Evolutionary conservation across 139 green algal genomes (phyloP).

Genomic region (Coelastrella sp.): DNA sequence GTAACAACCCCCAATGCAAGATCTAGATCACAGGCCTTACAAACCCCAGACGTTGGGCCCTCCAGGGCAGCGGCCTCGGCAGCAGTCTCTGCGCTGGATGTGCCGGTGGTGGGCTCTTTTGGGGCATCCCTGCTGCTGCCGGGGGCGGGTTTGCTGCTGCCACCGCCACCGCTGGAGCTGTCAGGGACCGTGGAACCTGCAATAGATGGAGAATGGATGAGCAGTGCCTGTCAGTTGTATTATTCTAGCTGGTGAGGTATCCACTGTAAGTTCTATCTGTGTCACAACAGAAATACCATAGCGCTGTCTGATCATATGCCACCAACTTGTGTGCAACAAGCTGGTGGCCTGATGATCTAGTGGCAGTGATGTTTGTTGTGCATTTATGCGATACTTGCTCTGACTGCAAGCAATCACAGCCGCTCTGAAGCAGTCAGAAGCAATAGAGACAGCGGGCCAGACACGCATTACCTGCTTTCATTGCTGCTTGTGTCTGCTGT

Average conservation of each 20-base stretch:
- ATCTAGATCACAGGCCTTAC: neutral
- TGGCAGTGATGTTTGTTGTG: too few species aligned
- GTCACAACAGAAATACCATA: too few species aligned
- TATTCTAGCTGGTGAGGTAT: too few species aligned
- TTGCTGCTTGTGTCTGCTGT: constrained; percentile 1
- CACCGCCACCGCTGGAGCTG: neutral
- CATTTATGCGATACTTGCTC: too few species aligned
- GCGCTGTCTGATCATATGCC: too few species aligned
- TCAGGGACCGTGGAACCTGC: neutral
- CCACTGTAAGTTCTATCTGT: too few species aligned
- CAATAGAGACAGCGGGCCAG: neutral
- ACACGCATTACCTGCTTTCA: neutral
- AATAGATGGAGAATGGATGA: too few species aligned
- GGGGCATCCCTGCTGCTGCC: neutral
- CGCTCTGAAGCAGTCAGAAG: too few species aligned
- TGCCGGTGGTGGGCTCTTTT: constrained; percentile 17
- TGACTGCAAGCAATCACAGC: too few species aligned
- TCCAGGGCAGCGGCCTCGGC: neutral
- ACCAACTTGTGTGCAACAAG: too few species aligned
- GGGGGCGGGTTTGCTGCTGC: neutral
- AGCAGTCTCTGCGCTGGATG: neutral
- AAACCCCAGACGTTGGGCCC: neutral
- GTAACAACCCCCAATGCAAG: neutral
- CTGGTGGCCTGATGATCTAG: too few species aligned
- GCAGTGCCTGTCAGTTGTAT: too few species aligned